phyloP scores from a whole-genome alignment of 1,139 yeast species.

The Dujonia santamariae region DNA sequence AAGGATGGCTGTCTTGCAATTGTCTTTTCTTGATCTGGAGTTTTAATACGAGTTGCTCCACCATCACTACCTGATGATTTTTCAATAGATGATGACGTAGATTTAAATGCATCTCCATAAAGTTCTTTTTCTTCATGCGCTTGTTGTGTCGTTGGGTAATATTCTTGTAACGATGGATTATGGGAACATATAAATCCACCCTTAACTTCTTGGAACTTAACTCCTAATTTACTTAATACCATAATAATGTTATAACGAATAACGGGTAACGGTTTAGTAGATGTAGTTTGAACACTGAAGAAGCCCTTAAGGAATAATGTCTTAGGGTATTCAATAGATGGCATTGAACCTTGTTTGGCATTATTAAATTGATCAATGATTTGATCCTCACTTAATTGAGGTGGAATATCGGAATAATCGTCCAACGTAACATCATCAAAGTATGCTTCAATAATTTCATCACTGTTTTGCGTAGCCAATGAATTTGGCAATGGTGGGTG shows the following conservation, averaged over 20 bases:
- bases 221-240: slow-evolving; percentile 74
- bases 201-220: slow-evolving; percentile 82
- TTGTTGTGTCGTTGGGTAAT: slow-evolving; percentile 5
- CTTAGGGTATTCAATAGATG: slow-evolving; percentile 89
- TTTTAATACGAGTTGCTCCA: slow-evolving; percentile 17
- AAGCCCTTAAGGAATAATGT: slow-evolving; percentile 91
- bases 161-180: slow-evolving; percentile 43
- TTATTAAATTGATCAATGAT: slow-evolving; percentile 63
- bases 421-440: slow-evolving; percentile 67
- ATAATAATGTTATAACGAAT: slow-evolving; percentile 82
- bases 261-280: slow-evolving; percentile 87
- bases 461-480: slow-evolving; percentile 42
- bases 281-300: slow-evolving; percentile 92
- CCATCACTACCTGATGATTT: slow-evolving; percentile 7
- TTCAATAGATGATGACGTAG: slow-evolving; percentile 33
- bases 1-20: slow-evolving; percentile 42
- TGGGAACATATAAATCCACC: slow-evolving; percentile 92
- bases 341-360: slow-evolving; percentile 83
- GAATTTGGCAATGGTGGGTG: slow-evolving; percentile 54
- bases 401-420: slow-evolving; percentile 30
- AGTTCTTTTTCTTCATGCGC: slow-evolving; percentile 31
- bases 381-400: slow-evolving; percentile 56
- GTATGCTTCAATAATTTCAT: slow-evolving; percentile 50
- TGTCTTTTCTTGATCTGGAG: slow-evolving; percentile 28
- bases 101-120: slow-evolving; percentile 44